A percentile compares a stretch with the other conserved stretches of the same genome.
Conservation (phyloP, 768 basidiomycete species). For the Lactifluus subvellereus region DNA sequence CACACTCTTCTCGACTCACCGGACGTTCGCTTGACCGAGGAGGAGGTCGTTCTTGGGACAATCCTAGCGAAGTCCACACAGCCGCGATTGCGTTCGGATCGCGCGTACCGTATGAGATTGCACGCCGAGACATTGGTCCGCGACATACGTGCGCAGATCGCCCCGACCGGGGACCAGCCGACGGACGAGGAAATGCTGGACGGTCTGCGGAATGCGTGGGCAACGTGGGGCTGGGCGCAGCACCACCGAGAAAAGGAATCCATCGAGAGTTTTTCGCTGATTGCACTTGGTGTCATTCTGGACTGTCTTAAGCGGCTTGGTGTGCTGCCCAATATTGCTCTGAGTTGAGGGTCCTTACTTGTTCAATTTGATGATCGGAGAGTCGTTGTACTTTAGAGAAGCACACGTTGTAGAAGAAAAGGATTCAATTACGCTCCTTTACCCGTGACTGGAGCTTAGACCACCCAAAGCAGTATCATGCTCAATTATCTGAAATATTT, state of each 20-base stretch:
- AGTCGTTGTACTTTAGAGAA: neutral
- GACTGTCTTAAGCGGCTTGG: conserved; percentile 3
- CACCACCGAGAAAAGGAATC: conserved; percentile 31
- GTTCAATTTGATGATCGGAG: neutral
- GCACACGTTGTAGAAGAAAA: too few species aligned
- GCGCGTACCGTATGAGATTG: conserved; percentile 56
- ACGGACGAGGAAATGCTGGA: conserved; percentile 27
- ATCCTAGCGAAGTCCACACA: conserved; percentile 68
- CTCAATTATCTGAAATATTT: too few species aligned
- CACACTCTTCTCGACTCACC: conserved; percentile 58
- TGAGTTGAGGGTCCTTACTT: neutral
- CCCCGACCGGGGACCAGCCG: neutral
- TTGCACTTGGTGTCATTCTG: conserved; percentile 41
- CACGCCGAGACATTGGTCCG: conserved; percentile 49
- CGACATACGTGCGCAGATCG: conserved; percentile 41
- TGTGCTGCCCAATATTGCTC: neutral
- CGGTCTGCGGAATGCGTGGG: conserved; percentile 53
- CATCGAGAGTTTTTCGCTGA: conserved; percentile 58
- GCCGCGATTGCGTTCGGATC: conserved; percentile 50
- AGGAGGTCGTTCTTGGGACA: conserved; percentile 68
- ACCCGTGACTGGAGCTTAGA: too few species aligned
- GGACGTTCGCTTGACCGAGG: conserved; percentile 54
- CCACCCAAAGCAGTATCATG: too few species aligned
- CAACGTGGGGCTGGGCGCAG: conserved; percentile 55
- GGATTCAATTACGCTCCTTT: too few species aligned